Evolutionary conservation across 148 eudicot species (phyloP).

Genomic region (Drosera capensis): DNA sequence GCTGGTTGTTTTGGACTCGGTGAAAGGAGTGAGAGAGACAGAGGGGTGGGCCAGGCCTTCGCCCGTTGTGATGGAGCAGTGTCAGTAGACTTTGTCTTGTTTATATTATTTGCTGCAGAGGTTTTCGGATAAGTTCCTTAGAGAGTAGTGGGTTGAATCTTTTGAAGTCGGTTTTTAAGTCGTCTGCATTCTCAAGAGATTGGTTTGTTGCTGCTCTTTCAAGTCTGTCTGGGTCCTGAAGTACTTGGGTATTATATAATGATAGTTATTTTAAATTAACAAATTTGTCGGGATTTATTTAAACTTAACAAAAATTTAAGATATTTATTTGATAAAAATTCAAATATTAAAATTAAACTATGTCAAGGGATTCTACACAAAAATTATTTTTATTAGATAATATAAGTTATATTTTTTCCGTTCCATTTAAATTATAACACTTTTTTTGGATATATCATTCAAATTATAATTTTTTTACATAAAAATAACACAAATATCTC

Average conservation of each 20-base stretch:
- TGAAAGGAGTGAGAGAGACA: constrained; percentile 45
- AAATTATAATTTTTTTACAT: too few relatives aligned
- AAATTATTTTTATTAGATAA: too few relatives aligned
- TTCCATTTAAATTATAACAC: too few relatives aligned
- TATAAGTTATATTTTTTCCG: too few relatives aligned
- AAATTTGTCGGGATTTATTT: too few relatives aligned
- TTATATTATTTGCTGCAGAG: constrained; percentile 84
- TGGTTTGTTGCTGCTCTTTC: constrained; percentile 84
- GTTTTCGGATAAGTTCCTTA: constrained; percentile 43
- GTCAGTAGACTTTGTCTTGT: constrained; percentile 86
- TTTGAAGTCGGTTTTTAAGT: constrained; percentile 42
- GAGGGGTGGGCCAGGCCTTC: constrained; percentile 52
- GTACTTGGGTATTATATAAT: constrained; percentile 59
- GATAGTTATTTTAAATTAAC: constrained; percentile 40
- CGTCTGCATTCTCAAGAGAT: constrained; percentile 71
- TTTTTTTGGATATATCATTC: too few relatives aligned
- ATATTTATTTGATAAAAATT: too few relatives aligned
- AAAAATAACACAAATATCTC: too few relatives aligned
- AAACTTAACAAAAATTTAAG: too few relatives aligned
- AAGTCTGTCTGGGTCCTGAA: constrained; percentile 49
- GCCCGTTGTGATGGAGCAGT: constrained; percentile 85
- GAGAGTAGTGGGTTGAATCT: constrained; percentile 10
- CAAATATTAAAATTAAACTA: too few relatives aligned
- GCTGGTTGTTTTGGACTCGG: constrained; percentile 49
- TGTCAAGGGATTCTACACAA: too few relatives aligned